These are phyloP conservation scores for Skeletonema tropicum DNA, from an alignment of 108 stramenopile species.

Conservation along the genomic window DNA sequence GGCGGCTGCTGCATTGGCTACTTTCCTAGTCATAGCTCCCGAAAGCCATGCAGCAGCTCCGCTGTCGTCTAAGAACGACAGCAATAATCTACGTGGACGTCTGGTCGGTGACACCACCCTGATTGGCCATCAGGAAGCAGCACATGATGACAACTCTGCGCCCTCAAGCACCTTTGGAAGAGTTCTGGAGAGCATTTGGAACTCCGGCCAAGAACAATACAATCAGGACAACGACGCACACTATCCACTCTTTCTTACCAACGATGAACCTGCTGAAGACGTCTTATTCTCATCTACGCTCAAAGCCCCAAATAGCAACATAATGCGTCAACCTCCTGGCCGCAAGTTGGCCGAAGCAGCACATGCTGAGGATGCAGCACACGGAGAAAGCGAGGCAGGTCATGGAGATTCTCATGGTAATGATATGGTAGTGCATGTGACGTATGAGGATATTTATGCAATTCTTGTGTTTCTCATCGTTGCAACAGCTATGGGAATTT, in stretches of 20 bases:
- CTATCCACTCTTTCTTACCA: neutral
- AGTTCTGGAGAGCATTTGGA: neutral
- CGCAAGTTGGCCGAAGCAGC: neutral
- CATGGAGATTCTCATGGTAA: neutral
- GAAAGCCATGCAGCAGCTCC: neutral
- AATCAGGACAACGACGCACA: neutral
- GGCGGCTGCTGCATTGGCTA: neutral
- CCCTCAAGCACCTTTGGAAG: neutral
- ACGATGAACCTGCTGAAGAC: neutral
- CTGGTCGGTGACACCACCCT: neutral
- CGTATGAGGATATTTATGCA: conserved; percentile 42
- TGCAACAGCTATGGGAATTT: conserved; percentile 33
- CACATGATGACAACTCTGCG: neutral
- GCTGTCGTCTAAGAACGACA: neutral
- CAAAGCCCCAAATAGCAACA: neutral
- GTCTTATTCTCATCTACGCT: neutral
- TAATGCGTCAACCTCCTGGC: neutral
- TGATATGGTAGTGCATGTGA: conserved; percentile 22
- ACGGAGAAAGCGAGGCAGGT: neutral
- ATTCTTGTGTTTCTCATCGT: conserved; percentile 41
- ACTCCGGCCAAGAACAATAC: neutral
- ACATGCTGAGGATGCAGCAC: neutral
- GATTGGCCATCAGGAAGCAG: neutral
- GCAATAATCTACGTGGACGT: neutral
- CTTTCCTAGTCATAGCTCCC: neutral